Evolutionary conservation across 2,329 filamentous ascomycete genomes (phyloP).

Genomic region (Mollisiaceae sp.): DNA sequence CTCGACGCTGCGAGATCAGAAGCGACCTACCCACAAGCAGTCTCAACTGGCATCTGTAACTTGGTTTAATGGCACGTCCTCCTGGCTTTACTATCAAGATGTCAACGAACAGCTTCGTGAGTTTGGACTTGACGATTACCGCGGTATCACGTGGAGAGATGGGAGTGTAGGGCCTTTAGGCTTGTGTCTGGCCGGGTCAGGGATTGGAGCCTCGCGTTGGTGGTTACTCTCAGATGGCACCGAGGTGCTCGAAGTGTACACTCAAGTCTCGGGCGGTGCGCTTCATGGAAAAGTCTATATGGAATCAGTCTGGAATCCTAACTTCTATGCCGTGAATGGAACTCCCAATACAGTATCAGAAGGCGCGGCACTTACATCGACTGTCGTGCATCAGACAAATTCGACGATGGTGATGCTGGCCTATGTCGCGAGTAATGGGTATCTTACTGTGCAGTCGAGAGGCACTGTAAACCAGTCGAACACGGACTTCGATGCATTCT

Average conservation of each 20-base stretch:
- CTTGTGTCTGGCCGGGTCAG: constrained; percentile 10
- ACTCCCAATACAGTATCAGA: constrained; percentile 17
- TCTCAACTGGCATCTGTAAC: constrained; percentile 24
- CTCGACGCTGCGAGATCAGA: constrained; percentile 17
- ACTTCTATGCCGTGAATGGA: constrained; percentile 21
- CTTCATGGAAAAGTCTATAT: constrained; percentile 20
- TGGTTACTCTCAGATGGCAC: background rate
- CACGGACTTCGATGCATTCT: constrained; percentile 17
- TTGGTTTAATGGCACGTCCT: constrained; percentile 22
- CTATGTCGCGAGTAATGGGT: constrained; percentile 19
- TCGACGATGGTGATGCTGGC: constrained; percentile 15
- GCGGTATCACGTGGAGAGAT: constrained; percentile 18
- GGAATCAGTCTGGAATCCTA: constrained; percentile 18
- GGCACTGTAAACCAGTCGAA: constrained; percentile 11
- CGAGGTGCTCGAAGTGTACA: constrained; percentile 19
- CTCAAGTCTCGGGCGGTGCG: constrained; percentile 15
- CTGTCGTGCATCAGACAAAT: constrained; percentile 10
- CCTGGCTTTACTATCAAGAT: constrained; percentile 28
- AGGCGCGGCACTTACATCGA: constrained; percentile 13
- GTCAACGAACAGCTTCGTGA: constrained; percentile 23
- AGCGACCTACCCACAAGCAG: constrained; percentile 9
- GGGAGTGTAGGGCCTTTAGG: constrained; percentile 17
- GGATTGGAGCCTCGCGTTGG: constrained; percentile 18
- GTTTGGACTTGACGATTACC: constrained; percentile 27
- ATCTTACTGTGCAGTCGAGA: constrained; percentile 18